phyloP scores from a whole-genome alignment of 345 rosid genomes.

The Salix dunnii region DNA sequence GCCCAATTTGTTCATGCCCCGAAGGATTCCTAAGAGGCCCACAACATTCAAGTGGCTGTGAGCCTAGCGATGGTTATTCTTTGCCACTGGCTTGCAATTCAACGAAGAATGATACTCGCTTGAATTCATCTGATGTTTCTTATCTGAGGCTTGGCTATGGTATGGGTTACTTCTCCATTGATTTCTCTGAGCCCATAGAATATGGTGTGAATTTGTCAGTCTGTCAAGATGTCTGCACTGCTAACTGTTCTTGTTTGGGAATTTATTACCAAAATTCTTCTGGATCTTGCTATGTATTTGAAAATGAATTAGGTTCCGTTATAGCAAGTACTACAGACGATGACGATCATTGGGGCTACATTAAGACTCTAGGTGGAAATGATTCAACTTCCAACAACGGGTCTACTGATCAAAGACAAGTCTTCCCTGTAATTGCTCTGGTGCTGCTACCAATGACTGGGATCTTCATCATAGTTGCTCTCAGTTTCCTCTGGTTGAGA shows the following conservation, averaged over 20 bases:
- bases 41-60: constrained; percentile 36
- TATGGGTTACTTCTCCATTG: constrained; percentile 50
- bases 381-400: constrained; percentile 13
- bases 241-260: constrained; percentile 69
- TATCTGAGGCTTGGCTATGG: constrained; percentile 50
- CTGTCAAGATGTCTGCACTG: constrained; percentile 58
- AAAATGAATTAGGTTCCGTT: constrained; percentile 61
- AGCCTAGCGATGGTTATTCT: constrained; percentile 43
- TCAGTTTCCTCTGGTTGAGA: constrained; percentile 58
- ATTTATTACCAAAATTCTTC: constrained; percentile 58
- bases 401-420: constrained; percentile 19
- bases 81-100: constrained; percentile 59
- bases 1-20: constrained; percentile 66
- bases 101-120: constrained; percentile 25
- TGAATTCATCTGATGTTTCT: constrained; percentile 36
- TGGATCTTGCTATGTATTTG: constrained; percentile 57
- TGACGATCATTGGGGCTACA: constrained; percentile 40
- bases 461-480: constrained; percentile 33
- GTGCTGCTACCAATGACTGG: constrained; percentile 66
- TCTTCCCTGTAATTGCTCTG: constrained; percentile 51
- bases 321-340: constrained; percentile 28
- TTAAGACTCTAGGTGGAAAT: constrained; percentile 44
- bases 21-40: constrained; percentile 37
- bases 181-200: constrained; percentile 45
- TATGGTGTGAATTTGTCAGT: constrained; percentile 40